Evolutionary conservation across 371 early-diverging fungal genomes (phyloP).

Genomic region (Haplosporangium sp.): DNA sequence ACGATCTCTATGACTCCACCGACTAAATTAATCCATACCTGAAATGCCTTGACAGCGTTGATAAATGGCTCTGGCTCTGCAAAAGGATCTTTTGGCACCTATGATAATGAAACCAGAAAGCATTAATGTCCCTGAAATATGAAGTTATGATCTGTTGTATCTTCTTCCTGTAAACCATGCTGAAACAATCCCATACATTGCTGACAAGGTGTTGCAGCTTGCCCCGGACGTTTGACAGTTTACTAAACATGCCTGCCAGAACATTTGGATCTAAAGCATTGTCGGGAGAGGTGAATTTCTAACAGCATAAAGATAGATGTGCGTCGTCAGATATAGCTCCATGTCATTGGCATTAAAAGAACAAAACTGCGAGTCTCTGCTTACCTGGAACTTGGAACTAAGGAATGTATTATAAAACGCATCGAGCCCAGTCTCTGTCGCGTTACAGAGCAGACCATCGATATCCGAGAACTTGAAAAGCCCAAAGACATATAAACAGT

Average conservation of each 20-base stretch:
- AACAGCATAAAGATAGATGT: background rate
- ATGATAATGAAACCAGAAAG: constrained; percentile 8
- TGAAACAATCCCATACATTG: constrained; percentile 56
- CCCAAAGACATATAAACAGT: constrained; percentile 64
- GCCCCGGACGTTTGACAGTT: constrained; percentile 64
- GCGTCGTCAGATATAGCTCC: no score
- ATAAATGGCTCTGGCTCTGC: constrained; percentile 65
- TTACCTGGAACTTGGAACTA: constrained; percentile 64
- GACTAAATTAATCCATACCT: constrained; percentile 44
- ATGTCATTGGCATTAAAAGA: background rate
- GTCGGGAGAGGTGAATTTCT: constrained; percentile 56
- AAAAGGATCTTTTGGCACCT: constrained; percentile 74
- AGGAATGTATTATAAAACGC: constrained; percentile 63
- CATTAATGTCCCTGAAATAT: background rate
- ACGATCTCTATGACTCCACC: background rate
- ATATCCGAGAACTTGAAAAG: constrained; percentile 60
- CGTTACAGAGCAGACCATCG: constrained; percentile 72
- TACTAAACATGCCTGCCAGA: constrained; percentile 68
- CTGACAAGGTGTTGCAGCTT: constrained; percentile 69
- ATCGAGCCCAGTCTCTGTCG: constrained; percentile 65
- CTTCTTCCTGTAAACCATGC: background rate
- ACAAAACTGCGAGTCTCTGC: background rate
- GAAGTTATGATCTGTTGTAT: background rate
- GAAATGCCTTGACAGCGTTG: constrained; percentile 65
- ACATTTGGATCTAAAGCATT: constrained; percentile 71